Conservation (phyloP, 495 filamentous ascomycete species). For the Penicillium paxilli region DNA sequence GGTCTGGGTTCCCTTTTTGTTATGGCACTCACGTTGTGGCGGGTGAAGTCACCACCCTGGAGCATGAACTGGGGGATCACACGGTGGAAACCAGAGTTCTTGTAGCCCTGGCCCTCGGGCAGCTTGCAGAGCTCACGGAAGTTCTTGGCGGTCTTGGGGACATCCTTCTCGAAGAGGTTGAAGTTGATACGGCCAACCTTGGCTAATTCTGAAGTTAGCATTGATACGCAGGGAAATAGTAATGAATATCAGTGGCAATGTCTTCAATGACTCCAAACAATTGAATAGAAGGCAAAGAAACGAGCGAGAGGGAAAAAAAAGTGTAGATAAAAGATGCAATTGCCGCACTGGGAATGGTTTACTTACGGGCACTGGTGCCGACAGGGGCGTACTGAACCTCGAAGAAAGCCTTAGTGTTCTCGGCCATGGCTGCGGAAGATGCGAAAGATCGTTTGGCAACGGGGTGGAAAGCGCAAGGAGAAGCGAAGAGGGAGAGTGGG, state of each 20-base stretch:
- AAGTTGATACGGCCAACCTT: slow-evolving; percentile 85
- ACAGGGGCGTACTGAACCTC: slow-evolving; percentile 60
- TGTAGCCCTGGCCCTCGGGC: slow-evolving; percentile 87
- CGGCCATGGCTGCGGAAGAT: slow-evolving; percentile 62
- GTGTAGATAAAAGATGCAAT: slow-evolving; percentile 1
- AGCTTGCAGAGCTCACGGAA: slow-evolving; percentile 95
- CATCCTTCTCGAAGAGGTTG: slow-evolving; percentile 80
- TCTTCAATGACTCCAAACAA: neutral
- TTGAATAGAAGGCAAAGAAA: neutral
- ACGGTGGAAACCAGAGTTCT: slow-evolving; percentile 89
- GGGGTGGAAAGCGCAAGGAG: slow-evolving; percentile 44
- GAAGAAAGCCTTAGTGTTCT: slow-evolving; percentile 62
- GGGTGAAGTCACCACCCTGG: slow-evolving; percentile 98
- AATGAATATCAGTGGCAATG: too few relatives aligned
- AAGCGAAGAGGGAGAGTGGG: slow-evolving; percentile 51
- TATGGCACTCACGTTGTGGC: slow-evolving; percentile 73
- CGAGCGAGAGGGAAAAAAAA: neutral
- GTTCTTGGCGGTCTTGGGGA: slow-evolving; percentile 94
- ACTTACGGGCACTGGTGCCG: slow-evolving; percentile 64
- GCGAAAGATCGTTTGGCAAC: slow-evolving; percentile 59
- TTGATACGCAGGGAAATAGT: slow-evolving; percentile 6
- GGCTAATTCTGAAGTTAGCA: slow-evolving; percentile 42
- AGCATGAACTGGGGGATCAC: slow-evolving; percentile 99
- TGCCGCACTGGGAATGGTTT: neutral
- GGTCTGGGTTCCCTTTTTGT: too few relatives aligned